Evolutionary conservation across 2,329 filamentous ascomycete species (phyloP), one percentile per base, ranked within the genome.

Genomic region (Penicillium concentricum): DNA sequence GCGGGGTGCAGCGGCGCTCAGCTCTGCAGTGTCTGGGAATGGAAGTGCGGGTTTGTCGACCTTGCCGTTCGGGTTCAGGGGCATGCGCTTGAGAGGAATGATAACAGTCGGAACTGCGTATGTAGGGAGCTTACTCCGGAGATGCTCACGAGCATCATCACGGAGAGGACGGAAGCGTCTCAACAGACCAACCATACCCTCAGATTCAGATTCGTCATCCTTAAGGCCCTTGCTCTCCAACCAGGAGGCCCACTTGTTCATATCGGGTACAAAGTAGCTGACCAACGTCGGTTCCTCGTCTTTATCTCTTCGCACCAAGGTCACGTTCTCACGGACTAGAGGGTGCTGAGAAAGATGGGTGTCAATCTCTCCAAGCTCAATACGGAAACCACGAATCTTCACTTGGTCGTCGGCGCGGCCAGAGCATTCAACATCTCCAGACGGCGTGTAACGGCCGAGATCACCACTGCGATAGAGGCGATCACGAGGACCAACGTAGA

Each of bases 311-410:
- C 91, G 85, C 4, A 97, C 85, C 3, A 97, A 78, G 0, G 93
- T 97, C 64, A 91, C 87, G 74, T 89, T 91, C 63, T 97, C 93
- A 39, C 91, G 83, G 24, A 97, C 84, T 24, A 95, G 76, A 0
- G 84, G 86, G 74, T 90, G 85, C 43, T 86, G 83, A 52, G 86
- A 89, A 45, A 97, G 78, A 72, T 96, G 88, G 41, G 82, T 89
- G 73, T 97, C 92, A 64, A 97, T 97, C 64, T 97, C 94, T 61
- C 88, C 89, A 44, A 97, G 86, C 76, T 99, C 94, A 64, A 99
- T 96, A 59, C 93, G 84, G 81, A 97, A 97, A 1, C 93, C 93
- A 58, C 94, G 88, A 63, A 97, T 93, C 80, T 97, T 99, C 78
- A 97, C 90, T 72, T 97, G 93, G 64, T 88, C 84, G 69, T 97